Evolutionary conservation across 441 rosid species (phyloP).

Genomic region (Corymbia calophylla): DNA sequence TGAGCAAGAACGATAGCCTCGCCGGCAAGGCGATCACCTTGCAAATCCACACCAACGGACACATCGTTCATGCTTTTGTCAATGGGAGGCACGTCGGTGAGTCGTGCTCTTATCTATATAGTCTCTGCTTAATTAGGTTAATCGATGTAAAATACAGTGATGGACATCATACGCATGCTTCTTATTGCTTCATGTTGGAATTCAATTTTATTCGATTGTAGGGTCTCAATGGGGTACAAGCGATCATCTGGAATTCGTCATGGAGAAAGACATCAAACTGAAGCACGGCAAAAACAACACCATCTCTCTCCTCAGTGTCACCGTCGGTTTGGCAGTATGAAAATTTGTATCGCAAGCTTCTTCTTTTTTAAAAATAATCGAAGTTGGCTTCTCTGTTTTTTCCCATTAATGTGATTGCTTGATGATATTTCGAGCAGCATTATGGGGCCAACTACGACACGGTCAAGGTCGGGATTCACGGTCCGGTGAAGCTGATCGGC

Average conservation of each 20-base stretch:
- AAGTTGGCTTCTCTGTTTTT: not conserved
- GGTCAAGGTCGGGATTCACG: conserved; percentile 23
- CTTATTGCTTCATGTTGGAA: not conserved
- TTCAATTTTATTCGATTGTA: not conserved
- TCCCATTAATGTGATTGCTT: not conserved
- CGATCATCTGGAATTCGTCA: conserved; percentile 11
- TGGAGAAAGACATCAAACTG: conserved; percentile 19
- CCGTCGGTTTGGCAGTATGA: conserved; percentile 34
- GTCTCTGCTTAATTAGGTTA: not conserved
- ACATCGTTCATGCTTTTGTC: conserved; percentile 15
- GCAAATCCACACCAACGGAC: conserved; percentile 5
- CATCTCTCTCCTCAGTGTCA: conserved; percentile 39
- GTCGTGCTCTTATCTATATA: not conserved
- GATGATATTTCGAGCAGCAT: conserved; percentile 1
- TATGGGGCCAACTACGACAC: conserved; percentile 23
- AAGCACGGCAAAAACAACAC: conserved; percentile 22
- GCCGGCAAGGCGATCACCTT: not conserved
- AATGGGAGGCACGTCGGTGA: conserved; percentile 9
- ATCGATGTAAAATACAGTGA: not conserved
- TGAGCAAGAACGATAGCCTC: not conserved
- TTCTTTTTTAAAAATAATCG: not conserved
- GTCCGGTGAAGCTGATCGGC: conserved; percentile 39
- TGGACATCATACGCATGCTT: not conserved
- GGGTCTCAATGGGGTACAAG: conserved; percentile 8
- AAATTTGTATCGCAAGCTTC: not conserved